phyloP scores from a whole-genome alignment of 2,329 filamentous ascomycete genomes.

The Aspergillus sp. region DNA sequence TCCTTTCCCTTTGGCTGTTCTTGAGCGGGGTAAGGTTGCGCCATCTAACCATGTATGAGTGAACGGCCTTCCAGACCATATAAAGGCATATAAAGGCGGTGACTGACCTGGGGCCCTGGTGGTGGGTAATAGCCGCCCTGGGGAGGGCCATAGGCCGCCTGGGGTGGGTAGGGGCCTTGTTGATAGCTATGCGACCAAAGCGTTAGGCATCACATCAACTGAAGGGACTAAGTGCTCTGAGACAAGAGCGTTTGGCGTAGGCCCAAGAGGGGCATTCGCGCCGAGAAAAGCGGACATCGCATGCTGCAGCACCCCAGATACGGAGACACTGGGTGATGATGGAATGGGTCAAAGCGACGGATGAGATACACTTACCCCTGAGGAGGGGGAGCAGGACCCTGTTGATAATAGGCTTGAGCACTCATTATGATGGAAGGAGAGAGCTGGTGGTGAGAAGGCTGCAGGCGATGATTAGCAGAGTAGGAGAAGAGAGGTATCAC shows the following conservation, averaged over 20 bases:
- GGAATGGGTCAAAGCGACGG: no score
- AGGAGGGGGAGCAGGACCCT: slow-evolving; percentile 32
- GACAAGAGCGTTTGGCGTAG: background rate
- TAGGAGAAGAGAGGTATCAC: slow-evolving; percentile 1
- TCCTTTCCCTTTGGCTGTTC: slow-evolving; percentile 50
- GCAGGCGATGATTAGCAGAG: background rate
- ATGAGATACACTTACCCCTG: slow-evolving; percentile 31
- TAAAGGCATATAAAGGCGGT: no score
- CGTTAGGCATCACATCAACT: background rate
- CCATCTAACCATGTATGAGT: slow-evolving; percentile 2
- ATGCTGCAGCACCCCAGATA: no score
- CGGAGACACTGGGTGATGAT: no score
- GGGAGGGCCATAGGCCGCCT: slow-evolving; percentile 27
- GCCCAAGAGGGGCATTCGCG: background rate
- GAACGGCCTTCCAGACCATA: no score
- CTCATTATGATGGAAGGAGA: slow-evolving; percentile 16
- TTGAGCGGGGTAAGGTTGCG: slow-evolving; percentile 33
- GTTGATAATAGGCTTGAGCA: slow-evolving; percentile 19
- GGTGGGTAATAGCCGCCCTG: slow-evolving; percentile 25
- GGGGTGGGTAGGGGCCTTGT: slow-evolving; percentile 28
- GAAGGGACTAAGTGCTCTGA: background rate
- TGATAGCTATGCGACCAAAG: background rate
- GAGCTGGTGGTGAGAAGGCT: background rate
- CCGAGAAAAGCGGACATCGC: background rate
- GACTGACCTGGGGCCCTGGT: slow-evolving; percentile 7